A percentile compares a stretch with the other conserved stretches of the same genome.
Conservation (phyloP, 1,284 basidiomycete species). For the Boletus hoseneyae region DNA sequence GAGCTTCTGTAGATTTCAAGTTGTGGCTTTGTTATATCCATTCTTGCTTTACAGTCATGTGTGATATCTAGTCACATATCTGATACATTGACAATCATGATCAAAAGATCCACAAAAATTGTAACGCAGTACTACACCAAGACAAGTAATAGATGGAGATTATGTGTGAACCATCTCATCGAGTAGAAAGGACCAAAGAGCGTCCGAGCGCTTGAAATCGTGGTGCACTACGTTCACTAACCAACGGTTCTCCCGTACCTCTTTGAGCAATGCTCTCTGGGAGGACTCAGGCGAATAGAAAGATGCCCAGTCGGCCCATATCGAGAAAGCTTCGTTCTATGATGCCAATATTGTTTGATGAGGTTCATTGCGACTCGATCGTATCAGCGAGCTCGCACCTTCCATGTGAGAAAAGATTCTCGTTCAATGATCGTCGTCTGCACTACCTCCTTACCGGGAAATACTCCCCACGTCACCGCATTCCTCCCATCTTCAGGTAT, state of each 20-base stretch:
- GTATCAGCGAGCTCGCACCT: slow-evolving; percentile 47
- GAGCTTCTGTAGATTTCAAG: not conserved
- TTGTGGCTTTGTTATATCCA: not conserved
- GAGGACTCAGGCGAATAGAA: slow-evolving; percentile 78
- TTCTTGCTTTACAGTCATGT: not conserved
- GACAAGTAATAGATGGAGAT: not conserved
- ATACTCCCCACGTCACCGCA: slow-evolving; percentile 99
- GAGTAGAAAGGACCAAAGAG: slow-evolving; percentile 83
- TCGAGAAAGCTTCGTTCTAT: slow-evolving; percentile 94
- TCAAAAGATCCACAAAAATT: not conserved
- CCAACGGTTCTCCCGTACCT: slow-evolving; percentile 77
- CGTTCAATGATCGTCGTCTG: slow-evolving; percentile 97
- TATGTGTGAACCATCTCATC: slow-evolving; percentile 21
- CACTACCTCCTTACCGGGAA: slow-evolving; percentile 93
- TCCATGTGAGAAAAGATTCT: slow-evolving; percentile 91
- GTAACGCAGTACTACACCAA: not conserved
- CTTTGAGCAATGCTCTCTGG: slow-evolving; percentile 72
- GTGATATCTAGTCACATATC: not conserved
- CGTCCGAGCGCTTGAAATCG: slow-evolving; percentile 82
- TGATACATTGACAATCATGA: no score
- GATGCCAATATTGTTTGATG: not conserved
- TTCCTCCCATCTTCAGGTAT: slow-evolving; percentile 79
- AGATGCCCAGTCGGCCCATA: slow-evolving; percentile 94
- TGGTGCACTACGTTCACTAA: slow-evolving; percentile 94
- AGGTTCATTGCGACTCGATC: not conserved